Percentiles rank a stretch among this genome's conserved stretches.
Conservation (phyloP, 495 filamentous ascomycete genomes). For the Aspergillus nidulans region DNA sequence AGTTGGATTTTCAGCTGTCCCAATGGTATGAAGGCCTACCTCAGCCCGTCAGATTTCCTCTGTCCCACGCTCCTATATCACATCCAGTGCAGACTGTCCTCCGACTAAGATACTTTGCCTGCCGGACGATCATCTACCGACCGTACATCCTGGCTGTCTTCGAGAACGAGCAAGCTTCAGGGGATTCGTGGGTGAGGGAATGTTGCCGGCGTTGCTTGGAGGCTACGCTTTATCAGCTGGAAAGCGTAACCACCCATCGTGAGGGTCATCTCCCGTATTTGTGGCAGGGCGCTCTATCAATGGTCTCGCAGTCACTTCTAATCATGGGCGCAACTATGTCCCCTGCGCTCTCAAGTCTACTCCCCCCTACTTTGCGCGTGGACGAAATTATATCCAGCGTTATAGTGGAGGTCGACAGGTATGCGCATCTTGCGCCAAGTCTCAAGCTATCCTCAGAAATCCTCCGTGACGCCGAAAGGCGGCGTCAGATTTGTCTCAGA, state of each 20-base stretch:
- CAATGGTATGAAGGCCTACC: conserved; percentile 82
- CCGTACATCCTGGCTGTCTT: conserved; percentile 78
- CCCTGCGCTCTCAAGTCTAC: conserved; percentile 61
- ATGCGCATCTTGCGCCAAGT: conserved; percentile 70
- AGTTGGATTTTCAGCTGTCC: conserved; percentile 75
- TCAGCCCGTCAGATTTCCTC: conserved; percentile 68
- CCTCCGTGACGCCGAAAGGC: conserved; percentile 70
- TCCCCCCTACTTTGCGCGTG: conserved; percentile 58
- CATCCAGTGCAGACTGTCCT: conserved; percentile 77
- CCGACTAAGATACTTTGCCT: conserved; percentile 74
- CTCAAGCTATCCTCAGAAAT: conserved; percentile 69
- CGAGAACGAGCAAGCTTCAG: conserved; percentile 66
- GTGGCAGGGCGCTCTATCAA: conserved; percentile 78
- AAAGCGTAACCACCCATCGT: conserved; percentile 74
- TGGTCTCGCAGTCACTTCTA: conserved; percentile 73
- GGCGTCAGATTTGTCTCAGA: conserved; percentile 45
- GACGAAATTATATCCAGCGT: conserved; percentile 73
- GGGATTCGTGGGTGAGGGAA: conserved; percentile 66
- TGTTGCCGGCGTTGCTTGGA: conserved; percentile 79
- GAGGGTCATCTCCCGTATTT: conserved; percentile 84
- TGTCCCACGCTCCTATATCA: conserved; percentile 55
- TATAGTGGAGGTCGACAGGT: conserved; percentile 65
- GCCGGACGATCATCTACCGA: conserved; percentile 78
- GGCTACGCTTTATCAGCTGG: conserved; percentile 72
- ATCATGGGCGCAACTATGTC: conserved; percentile 84